Evolutionary conservation across 1,284 basidiomycete species (phyloP).

Genomic region (Microbotryum violaceum): DNA sequence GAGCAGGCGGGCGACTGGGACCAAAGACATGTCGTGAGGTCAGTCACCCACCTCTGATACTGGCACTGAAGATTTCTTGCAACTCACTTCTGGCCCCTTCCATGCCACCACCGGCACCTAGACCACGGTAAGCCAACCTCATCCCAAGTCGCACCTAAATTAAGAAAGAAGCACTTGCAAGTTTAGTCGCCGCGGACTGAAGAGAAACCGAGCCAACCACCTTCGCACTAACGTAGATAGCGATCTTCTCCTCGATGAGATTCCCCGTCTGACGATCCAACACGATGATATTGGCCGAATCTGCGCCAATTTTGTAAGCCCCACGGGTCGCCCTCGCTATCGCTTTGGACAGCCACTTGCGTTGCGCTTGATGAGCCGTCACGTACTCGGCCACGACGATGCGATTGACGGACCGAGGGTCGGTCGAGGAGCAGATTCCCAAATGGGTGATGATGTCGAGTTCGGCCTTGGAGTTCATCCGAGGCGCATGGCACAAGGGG

Average conservation of each 20-base stretch:
- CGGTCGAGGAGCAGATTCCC: conserved; percentile 77
- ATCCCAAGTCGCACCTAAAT: conserved; percentile 34
- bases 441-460: conserved; percentile 50
- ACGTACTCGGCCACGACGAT: conserved; percentile 89
- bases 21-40: background rate
- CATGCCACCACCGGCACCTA: conserved; percentile 76
- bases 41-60: background rate
- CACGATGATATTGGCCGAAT: conserved; percentile 89
- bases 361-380: conserved; percentile 87
- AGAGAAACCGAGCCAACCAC: background rate
- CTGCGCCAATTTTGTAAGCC: conserved; percentile 84
- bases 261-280: conserved; percentile 85
- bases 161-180: background rate
- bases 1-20: conserved; percentile 64
- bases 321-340: conserved; percentile 57
- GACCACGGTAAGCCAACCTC: conserved; percentile 24
- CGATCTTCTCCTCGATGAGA: conserved; percentile 94
- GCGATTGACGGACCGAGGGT: conserved; percentile 84
- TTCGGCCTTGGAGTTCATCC: conserved; percentile 76
- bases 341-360: conserved; percentile 92
- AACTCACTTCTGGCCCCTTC: conserved; percentile 71
- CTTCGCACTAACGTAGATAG: conserved; percentile 63
- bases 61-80: background rate
- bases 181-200: no score
- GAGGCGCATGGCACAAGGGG: conserved; percentile 82